A percentile compares a stretch with the other conserved stretches of the same genome.
These are phyloP conservation scores for Fraxinus nigra DNA, from an alignment of 305 asterid genomes.

Conservation along the genomic window DNA sequence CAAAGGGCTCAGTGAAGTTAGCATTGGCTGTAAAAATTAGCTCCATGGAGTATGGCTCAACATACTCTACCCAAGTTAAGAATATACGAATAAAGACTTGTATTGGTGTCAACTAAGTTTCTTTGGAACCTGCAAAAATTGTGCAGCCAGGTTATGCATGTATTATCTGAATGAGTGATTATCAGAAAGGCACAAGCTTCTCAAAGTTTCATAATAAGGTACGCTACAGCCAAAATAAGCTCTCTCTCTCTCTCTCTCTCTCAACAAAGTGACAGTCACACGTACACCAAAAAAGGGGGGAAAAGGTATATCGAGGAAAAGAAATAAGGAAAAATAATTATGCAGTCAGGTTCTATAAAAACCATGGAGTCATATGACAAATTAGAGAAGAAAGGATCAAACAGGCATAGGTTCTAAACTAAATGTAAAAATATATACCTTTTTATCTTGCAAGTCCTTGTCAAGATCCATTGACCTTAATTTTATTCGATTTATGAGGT, in stretches of 20 bases:
- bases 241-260: not conserved
- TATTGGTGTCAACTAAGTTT: not conserved
- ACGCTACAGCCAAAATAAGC: not conserved
- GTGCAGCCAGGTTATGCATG: not conserved
- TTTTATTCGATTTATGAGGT: conserved; percentile 57
- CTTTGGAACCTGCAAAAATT: not conserved
- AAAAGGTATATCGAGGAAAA: not conserved
- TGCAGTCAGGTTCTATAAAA: not conserved
- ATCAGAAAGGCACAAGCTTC: not conserved
- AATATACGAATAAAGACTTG: not conserved
- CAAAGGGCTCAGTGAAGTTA: not conserved
- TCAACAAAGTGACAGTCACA: not conserved
- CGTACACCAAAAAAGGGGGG: not conserved
- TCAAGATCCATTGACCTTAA: conserved; percentile 53
- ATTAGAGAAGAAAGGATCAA: conserved; percentile 7
- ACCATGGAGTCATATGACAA: not conserved
- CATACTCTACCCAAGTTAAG: not conserved
- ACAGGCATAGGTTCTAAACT: not conserved
- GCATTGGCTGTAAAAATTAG: conserved; percentile 4
- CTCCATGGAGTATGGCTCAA: not conserved
- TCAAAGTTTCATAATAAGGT: not conserved
- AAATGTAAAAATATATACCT: conserved; percentile 41
- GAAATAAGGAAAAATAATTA: not conserved
- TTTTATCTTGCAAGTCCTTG: conserved; percentile 66
- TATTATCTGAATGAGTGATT: not conserved